Percentiles rank a stretch among this genome's conserved stretches.
These are phyloP conservation scores for Plenodomus biglobosus DNA, from an alignment of 2,329 filamentous ascomycete species.

Conservation along the genomic window DNA sequence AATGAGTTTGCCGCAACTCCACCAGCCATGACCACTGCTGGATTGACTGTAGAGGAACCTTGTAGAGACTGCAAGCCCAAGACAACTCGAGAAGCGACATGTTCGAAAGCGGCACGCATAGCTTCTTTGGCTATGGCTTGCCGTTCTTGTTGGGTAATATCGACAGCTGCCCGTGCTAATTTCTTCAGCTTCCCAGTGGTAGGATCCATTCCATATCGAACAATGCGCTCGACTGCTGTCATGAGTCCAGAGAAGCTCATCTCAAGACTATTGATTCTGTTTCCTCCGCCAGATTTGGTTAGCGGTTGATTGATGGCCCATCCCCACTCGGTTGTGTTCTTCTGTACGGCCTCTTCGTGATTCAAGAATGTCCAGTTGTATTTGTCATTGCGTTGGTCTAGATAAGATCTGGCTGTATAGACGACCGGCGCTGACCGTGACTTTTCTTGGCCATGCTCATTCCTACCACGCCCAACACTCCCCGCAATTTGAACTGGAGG, in stretches of 20 bases:
- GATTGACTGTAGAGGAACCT: slow-evolving; percentile 1
- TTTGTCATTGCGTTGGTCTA: slow-evolving; percentile 10
- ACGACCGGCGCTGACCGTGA: background rate
- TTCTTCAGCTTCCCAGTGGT: slow-evolving; percentile 32
- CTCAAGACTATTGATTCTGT: slow-evolving; percentile 35
- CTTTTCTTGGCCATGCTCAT: background rate
- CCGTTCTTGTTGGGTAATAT: slow-evolving; percentile 62
- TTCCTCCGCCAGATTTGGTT: slow-evolving; percentile 48
- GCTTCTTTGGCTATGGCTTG: slow-evolving; percentile 68
- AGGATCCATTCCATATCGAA: slow-evolving; percentile 44
- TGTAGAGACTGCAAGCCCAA: slow-evolving; percentile 60
- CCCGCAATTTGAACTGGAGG: slow-evolving; percentile 43
- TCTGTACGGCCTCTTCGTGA: slow-evolving; percentile 61
- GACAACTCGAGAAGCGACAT: slow-evolving; percentile 74
- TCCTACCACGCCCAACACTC: slow-evolving; percentile 1
- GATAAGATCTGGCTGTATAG: slow-evolving; percentile 26
- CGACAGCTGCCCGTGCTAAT: slow-evolving; percentile 31
- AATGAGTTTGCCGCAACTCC: slow-evolving; percentile 87
- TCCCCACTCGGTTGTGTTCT: slow-evolving; percentile 53
- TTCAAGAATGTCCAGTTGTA: slow-evolving; percentile 59
- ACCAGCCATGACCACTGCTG: slow-evolving; percentile 77
- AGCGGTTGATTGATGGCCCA: slow-evolving; percentile 74
- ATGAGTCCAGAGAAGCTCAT: slow-evolving; percentile 68
- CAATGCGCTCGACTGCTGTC: slow-evolving; percentile 63
- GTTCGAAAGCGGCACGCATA: slow-evolving; percentile 84